Evolutionary conservation across 106 monocot species (phyloP), one percentile per base, ranked within the genome.

Genomic region (Amphibolis antarctica): DNA sequence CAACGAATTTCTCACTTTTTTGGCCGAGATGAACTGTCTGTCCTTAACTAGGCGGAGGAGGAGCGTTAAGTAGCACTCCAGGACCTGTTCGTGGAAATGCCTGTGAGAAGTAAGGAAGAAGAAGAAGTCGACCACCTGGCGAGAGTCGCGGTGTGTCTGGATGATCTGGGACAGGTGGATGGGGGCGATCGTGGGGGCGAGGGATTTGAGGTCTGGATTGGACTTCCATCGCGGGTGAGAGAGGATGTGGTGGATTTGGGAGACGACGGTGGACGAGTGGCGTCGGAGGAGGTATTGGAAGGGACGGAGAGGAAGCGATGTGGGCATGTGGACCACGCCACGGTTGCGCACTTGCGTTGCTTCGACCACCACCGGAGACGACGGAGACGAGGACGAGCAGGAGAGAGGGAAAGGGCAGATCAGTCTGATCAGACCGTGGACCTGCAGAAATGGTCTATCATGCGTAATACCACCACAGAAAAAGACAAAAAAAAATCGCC

Each of bases 1-100:
- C 75, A 80, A 75, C 4, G 50, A 50, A 57, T 71, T 65, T 22
- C 70, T 21, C 13, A 77, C 60, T n/a, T 77, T 76, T 27, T 81
- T 71, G 20, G 80, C 87, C 12, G 62, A 60, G 22, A 29, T 28
- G 28, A 75, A 55, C 13, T 74, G 10, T 19, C 72, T 21, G 17
- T 46, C 61, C 31, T 63, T 36, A 42, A 80, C 30, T 23, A 92
- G 84, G 29, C 92, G 82, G 50, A 64, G 42, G 43, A 81, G 42
- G 42, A 93, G 65, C 44, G 73, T 31, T 49, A 71, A 43, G 68
- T 53, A 78, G 26, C 27, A 52, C 66, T 49, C 75, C 13, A 76
- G 43, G 20, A n/a, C 10, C 48, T 66, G 84, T 70, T 84, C 79
- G 81, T 76, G 51, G 56, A 46, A 80, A 71, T 69, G 80, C 72